Base-by-base conservation (phyloP, 176 grass and related monocot genomes). In the Thinopyrum elongatum region DNA sequence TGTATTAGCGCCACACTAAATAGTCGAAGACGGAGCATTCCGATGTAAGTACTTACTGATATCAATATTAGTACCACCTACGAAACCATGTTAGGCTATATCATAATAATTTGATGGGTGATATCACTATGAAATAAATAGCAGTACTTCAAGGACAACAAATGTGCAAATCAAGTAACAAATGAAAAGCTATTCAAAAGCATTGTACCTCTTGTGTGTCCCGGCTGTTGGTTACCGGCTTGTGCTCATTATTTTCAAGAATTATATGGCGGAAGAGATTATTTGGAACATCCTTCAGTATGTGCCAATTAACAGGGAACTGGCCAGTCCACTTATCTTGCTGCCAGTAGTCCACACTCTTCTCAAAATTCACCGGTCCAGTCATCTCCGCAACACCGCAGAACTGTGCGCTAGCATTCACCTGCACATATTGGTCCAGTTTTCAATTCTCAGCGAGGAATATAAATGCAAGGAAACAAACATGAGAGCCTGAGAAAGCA, bases 371-470 rank as follows among this genome's bases (percentile, higher is more conserved):
- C 74, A 95, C 88, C 51, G 86, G 88, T 80, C 90, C 93, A 66
- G 90, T 92, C 90, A 95, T 91, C 86, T 95, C 93, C 63, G 93
- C 93, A 59, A 92, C 90, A 80, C 93, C 93, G 1, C 90, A 95
- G 71, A 95, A 95, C 59, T 95, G 93, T 85, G 89, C 93, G 38
- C 93, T 95, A 13, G 90, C 93, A 82, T 95, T 95, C 46, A 95
- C 93, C 93, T 95, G 65, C 77, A 79, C 31, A 88, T 70, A 27
- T 72, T 38, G 47, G 62, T 46, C 55, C 27, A 81, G 17, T 25
- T 85, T 81, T 63, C 29, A 67, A 44, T 39, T 27, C 41, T 55
- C 14, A 83, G 41, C 15, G 21, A 61, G 22, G 11, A 67, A 60
- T 38, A 51, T 14, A 86, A 33, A 69, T 11, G 11, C 46, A 31